Conservation (phyloP, 352 stramenopile genomes). For the Phytopythium sindhum region DNA sequence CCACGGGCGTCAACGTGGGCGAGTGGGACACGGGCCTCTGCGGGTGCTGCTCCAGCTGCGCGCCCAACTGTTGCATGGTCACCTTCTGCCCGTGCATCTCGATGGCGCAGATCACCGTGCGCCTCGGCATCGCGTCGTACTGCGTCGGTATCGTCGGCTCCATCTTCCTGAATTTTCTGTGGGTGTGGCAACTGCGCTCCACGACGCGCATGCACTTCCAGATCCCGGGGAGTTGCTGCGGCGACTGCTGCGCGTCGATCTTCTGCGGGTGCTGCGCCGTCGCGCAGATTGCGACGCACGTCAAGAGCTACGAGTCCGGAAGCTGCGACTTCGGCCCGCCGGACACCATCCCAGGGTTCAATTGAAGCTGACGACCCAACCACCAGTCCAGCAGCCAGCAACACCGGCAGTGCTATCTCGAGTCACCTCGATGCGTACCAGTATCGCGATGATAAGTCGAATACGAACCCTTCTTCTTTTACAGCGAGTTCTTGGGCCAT, state of each 20-base stretch:
- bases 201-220: conserved; percentile 29
- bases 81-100: too few relatives aligned
- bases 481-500: background rate
- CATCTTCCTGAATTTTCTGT: background rate
- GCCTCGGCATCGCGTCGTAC: too few relatives aligned
- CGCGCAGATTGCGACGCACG: conserved; percentile 36
- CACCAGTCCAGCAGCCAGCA: too few relatives aligned
- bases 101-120: too few relatives aligned
- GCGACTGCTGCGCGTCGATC: conserved; percentile 27
- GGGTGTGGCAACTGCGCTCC: conserved; percentile 24
- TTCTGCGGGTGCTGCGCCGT: conserved; percentile 36
- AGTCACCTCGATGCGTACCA: too few relatives aligned
- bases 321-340: background rate
- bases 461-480: background rate
- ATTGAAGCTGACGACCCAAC: background rate
- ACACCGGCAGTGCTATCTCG: too few relatives aligned
- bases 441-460: too few relatives aligned
- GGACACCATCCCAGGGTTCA: background rate
- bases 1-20: too few relatives aligned
- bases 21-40: too few relatives aligned
- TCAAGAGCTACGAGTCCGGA: background rate
- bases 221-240: conserved; percentile 29
- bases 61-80: too few relatives aligned
- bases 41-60: too few relatives aligned
- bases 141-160: too few relatives aligned